Base-by-base conservation (phyloP, 495 filamentous ascomycete genomes). In the Geoglossum glabrum region DNA sequence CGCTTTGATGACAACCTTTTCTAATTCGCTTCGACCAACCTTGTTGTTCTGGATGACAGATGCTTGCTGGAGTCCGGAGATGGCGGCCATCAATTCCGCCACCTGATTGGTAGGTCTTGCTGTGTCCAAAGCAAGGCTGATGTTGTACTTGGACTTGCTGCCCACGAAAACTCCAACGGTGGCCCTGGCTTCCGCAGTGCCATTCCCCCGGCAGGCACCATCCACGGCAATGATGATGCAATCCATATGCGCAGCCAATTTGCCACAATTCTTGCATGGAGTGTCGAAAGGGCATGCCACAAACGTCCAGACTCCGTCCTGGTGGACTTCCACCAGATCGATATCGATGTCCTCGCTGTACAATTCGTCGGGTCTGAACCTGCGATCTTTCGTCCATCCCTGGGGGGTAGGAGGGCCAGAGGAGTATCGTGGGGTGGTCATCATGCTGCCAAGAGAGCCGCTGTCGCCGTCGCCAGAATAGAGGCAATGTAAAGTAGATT, bases 201-300 rank as follows among this genome's bases (percentile, higher is more conserved):
- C 46, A 15, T 50, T 50, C 5, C 15, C 15, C 28, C 54, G 17
- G 31, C 55, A 55, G 50, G 13, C 61, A 38, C 43, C 59, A 36
- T 26, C 60, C 13, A 66, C 65, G 52, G 52, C 62, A 7, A 56
- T 69, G 63, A 27, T 63, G 50, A 7, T 62, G 67, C 26, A 27
- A 61, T 15, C 40, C 26, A 11, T 27, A 49, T 28, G 64, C 0
- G 25, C 60, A 23, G 56, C 0, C 60, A 50, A 0, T 67, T 62
- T n/a, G 69, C 70, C 21, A 61, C 58, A 27, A 60, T 60, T 51
- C 79, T 77, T 34, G 31, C 31, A 34, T 34, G 11, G 31, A 11
- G 5, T 11, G 5, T 11, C 31, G 11, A 5, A 5, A 34, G 5
- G 31, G 11, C 31, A 34, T 11, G 31, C 31, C 31, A 5, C 31